Conservation (phyloP, 345 rosid species). For the Sapria himalayana region DNA sequence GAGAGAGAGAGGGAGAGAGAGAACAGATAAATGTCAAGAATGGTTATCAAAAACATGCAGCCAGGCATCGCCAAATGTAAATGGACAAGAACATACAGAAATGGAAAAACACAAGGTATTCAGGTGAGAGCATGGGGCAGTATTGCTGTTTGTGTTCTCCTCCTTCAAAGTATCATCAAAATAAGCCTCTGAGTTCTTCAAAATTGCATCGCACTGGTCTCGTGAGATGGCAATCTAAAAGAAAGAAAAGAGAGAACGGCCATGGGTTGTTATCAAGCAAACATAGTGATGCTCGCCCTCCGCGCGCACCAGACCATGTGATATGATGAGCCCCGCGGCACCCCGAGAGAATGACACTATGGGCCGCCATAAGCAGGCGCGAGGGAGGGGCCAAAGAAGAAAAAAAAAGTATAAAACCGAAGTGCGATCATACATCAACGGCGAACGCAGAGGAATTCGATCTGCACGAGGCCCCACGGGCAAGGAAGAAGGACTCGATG, state of each 20-base stretch:
- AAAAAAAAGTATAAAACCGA: slow-evolving; percentile 1
- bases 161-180: slow-evolving; percentile 12
- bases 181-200: slow-evolving; percentile 16
- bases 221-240: slow-evolving; percentile 32
- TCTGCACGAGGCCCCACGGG: slow-evolving; percentile 39
- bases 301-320: too few species aligned
- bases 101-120: slow-evolving; percentile 24
- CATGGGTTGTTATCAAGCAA: too few species aligned
- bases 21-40: too few species aligned
- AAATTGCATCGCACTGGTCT: slow-evolving; percentile 28
- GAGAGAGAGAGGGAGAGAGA: too few species aligned
- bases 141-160: slow-evolving; percentile 11
- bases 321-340: too few species aligned
- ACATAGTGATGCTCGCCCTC: too few species aligned
- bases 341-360: too few species aligned
- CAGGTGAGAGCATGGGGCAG: slow-evolving; percentile 11
- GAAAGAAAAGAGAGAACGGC: slow-evolving; percentile 8
- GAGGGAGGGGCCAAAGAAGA: too few species aligned
- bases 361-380: too few species aligned
- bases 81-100: slow-evolving; percentile 20
- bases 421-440: slow-evolving; percentile 37
- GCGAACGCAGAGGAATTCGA: slow-evolving; percentile 33
- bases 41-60: neutral
- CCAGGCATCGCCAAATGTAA: neutral
- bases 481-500: slow-evolving; percentile 34